Base-by-base conservation (phyloP, 352 stramenopile species). In the Pythium guiyangense region DNA sequence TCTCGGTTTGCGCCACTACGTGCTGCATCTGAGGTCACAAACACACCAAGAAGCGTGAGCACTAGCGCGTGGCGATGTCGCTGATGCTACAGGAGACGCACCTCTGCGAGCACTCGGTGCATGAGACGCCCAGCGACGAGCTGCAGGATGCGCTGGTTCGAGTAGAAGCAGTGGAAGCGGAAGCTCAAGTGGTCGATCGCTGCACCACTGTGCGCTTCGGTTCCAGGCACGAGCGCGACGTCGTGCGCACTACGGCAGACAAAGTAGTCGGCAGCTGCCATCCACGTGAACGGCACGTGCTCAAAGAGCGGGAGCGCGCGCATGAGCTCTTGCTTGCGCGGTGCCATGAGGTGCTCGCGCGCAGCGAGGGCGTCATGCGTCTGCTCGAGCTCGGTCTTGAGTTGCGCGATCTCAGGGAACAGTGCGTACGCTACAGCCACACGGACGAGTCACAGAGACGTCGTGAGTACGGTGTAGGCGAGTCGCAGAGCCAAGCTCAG, bases 91-190 rank as follows among this genome's bases (percentile, higher is more conserved):
- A 22, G 29, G n/a, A n/a, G 3, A 43, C 54, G n/a, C 47, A 79
- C 69, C 66, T 90, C 74, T 31, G 62, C 56, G 6, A 88, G 67
- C n/a, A 86, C 70, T 22, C 86, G 75, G 40, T 84, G 64, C 62
- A 89, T 77, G 34, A 94, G 62, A 6, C 70, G 66, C 8, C 78
- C 77, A 17, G 72, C 79, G 35, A 92, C 80, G 42, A 89, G 69
- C 39, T 74, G 74, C 15, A 89, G 56, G 52, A 94, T 90, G 49
- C 63, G 71, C 20, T 55, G 64, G 63, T 94, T 56, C 29, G 82
- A 80, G 60, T 92, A 94, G 58, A 90, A 94, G 64, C 90, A 72
- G 46, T 90, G 74, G 51, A 92, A 94, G 53, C 84, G 79, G 50
- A 84, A 90, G 22, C 73, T 71, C 29, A 92, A 68, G 58, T 94